Evolutionary conservation across 2,329 filamentous ascomycete species (phyloP), one percentile per base, ranked within the genome.

Genomic region (Fusarium tricinctum): DNA sequence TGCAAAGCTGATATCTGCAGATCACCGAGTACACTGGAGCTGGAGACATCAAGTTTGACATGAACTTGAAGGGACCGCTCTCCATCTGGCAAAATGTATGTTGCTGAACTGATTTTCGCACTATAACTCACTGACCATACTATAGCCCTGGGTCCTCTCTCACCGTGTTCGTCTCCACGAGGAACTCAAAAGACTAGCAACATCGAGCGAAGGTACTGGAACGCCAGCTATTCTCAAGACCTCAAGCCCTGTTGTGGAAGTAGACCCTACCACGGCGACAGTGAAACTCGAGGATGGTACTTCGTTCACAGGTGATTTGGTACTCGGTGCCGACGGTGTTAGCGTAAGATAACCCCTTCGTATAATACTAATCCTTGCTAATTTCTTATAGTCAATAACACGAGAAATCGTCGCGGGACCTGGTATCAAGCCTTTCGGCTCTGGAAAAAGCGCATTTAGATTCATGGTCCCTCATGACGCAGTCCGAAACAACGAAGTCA

Each of bases 321-420:
- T 88, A 3, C 65, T 88, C 5, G 86, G 85, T 4, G 86, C 85
- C 1, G 86, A 88, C 63, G 86, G 86, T 0, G 84, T 87, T 4
- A 79, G 82, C 68, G 81, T 81, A 40, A 75, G 76, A 30, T 12
- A 30, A 5, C 5, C 2, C 1, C 17, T 14, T 13, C 1, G 1
- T 13, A 2, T 13, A 1, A 33, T 0, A 0, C 2, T 0, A 5
- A 0, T 3, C 3, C 2, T 13, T n/a, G 6, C 39, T 68, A 4
- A 68, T 3, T 12, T 1, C 0, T 2, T 0, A 0, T 71, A 70
- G 69, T 75, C 52, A 58, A 72, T 63, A 55, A 58, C 72, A 46
- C 13, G 79, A 66, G 42, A 69, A 62, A 63, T 61, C 1, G 60
- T 78, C 0, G 68, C 56, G 3, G 74, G 69, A 9, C 52, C 70